phyloP scores from a whole-genome alignment of 176 grass and related monocot species.

The Oryza officinalis region DNA sequence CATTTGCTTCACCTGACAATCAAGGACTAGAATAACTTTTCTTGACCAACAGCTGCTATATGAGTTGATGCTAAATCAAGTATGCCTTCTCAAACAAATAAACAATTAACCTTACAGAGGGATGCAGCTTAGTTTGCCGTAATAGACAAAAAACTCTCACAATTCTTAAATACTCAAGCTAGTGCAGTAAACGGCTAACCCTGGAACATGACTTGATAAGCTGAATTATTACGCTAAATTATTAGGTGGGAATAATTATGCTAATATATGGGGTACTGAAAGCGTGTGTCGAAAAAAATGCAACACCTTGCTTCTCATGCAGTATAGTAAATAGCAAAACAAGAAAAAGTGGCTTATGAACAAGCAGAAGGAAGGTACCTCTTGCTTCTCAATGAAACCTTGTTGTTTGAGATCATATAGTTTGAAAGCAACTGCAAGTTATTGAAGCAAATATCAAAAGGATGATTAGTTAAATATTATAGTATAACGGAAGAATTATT shows the following conservation, averaged over 20 bases:
- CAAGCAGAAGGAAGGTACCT: conserved; percentile 56
- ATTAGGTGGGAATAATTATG: conserved; percentile 7
- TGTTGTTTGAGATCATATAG: conserved; percentile 97
- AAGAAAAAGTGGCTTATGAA: conserved; percentile 27
- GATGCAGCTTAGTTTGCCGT: conserved; percentile 3
- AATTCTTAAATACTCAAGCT: neutral
- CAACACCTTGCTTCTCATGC: neutral
- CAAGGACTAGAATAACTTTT: conserved; percentile 25
- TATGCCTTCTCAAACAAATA: conserved; percentile 30
- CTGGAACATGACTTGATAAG: neutral
- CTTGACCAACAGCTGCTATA: neutral
- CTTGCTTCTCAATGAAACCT: conserved; percentile 93
- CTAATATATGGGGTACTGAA: conserved; percentile 14
- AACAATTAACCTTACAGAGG: conserved; percentile 12
- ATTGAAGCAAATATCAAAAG: conserved; percentile 33
- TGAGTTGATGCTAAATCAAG: conserved; percentile 4
- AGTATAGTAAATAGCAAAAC: conserved; percentile 1
- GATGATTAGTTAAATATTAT: neutral
- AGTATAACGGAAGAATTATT: neutral
- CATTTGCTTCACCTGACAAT: conserved; percentile 80
- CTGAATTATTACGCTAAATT: neutral
- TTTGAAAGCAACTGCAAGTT: conserved; percentile 86
- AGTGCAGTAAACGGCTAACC: neutral
- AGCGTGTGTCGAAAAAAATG: neutral
- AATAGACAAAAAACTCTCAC: neutral